These are phyloP conservation scores for Ambispora gerdemannii DNA, from an alignment of 192 early-diverging fungal genomes.

Conservation along the genomic window DNA sequence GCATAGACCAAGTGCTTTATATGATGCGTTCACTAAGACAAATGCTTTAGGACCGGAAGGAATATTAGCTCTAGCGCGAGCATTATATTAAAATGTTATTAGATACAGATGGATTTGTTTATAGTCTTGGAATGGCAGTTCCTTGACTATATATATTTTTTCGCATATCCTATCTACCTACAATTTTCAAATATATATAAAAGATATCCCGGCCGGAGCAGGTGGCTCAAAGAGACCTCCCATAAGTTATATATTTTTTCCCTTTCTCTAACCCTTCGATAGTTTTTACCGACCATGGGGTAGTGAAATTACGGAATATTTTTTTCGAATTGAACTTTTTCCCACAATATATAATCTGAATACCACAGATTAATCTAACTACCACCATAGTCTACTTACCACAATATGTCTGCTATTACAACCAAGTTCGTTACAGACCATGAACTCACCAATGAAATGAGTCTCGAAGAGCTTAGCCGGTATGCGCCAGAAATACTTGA, in stretches of 20 bases:
- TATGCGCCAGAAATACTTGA: neutral
- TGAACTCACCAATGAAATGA: constrained; percentile 11
- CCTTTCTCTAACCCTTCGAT: neutral
- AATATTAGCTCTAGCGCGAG: neutral
- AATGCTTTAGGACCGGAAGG: neutral
- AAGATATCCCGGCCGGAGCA: neutral
- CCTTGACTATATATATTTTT: too few species aligned
- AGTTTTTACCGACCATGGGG: too few species aligned
- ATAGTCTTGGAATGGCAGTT: too few species aligned
- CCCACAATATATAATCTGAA: constrained; percentile 3
- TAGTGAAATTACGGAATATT: too few species aligned
- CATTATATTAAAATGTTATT: neutral
- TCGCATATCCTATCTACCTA: too few species aligned
- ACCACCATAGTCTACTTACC: neutral
- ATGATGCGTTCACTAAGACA: neutral
- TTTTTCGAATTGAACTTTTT: constrained; percentile 19
- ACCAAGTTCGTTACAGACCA: constrained; percentile 13
- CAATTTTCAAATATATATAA: neutral
- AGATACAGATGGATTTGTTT: too few species aligned
- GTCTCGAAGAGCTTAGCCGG: neutral
- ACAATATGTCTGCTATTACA: constrained; percentile 16
- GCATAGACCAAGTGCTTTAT: neutral
- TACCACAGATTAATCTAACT: constrained; percentile 5
- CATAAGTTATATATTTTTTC: neutral
- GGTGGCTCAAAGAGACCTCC: too few species aligned